Evolutionary conservation across 129 eudicot genomes (phyloP).

Genomic region (Helichrysum umbraculigerum): DNA sequence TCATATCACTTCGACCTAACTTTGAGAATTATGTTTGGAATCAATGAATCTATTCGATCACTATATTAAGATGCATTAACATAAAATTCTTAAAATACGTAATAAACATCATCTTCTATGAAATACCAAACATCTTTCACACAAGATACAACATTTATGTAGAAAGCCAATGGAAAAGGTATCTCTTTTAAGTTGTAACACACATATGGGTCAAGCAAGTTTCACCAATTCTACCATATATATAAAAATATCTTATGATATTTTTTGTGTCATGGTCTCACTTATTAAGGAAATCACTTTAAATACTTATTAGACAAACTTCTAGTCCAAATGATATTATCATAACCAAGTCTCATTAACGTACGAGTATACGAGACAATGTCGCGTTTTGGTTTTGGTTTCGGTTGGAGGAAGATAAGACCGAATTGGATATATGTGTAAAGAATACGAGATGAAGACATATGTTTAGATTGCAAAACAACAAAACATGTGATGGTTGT

Average conservation of each 20-base stretch:
- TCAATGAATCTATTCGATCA: neutral
- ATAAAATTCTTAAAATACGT: no score
- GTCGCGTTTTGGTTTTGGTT: neutral
- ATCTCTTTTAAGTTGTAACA: no score
- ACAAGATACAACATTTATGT: no score
- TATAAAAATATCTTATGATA: no score
- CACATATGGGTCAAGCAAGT: neutral
- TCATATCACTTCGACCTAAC: constrained; percentile 3
- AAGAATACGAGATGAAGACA: neutral
- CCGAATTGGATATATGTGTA: neutral
- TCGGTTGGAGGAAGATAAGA: neutral
- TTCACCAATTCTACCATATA: no score
- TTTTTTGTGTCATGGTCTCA: neutral
- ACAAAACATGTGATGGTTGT: neutral
- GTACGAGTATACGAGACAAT: neutral
- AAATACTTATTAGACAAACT: neutral
- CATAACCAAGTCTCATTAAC: neutral
- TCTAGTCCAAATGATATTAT: neutral
- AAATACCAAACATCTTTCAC: no score
- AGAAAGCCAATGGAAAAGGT: no score
- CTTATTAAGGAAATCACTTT: neutral
- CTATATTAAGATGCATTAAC: no score
- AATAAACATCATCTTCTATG: neutral
- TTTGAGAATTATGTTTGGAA: neutral
- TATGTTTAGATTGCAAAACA: neutral